A percentile compares a stretch with the other conserved stretches of the same genome.
Evolutionary conservation across 495 filamentous ascomycete genomes (phyloP).

Genomic region (Apodospora peruviana): DNA sequence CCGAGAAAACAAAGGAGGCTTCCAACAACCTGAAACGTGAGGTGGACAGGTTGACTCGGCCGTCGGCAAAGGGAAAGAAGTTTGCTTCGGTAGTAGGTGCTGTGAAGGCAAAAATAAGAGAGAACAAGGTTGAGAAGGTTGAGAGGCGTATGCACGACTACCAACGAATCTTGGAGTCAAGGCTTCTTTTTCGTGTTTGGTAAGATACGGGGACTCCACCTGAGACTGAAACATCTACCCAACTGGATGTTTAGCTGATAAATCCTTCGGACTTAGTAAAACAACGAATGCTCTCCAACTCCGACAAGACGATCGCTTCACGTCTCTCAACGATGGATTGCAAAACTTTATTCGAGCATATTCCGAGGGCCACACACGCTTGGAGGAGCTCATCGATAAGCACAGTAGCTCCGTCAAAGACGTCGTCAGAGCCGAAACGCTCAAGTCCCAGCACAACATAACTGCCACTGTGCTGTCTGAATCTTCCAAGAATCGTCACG

Average conservation of each 20-base stretch:
- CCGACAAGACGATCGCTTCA: constrained; percentile 1
- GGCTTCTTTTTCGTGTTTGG: constrained; percentile 8
- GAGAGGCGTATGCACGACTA: constrained; percentile 1
- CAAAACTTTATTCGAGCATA: not conserved
- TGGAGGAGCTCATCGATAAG: not conserved
- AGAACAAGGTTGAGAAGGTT: not conserved
- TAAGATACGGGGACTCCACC: not conserved
- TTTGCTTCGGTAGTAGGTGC: not conserved
- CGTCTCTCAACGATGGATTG: not conserved
- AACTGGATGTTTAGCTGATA: not conserved
- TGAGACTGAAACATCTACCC: not conserved
- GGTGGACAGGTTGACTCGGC: not conserved
- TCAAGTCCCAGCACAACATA: not conserved
- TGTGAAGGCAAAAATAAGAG: not conserved
- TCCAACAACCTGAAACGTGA: not conserved
- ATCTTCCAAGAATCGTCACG: not conserved
- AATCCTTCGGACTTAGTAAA: not conserved
- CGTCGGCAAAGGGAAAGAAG: constrained; percentile 4
- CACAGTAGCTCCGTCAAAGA: not conserved
- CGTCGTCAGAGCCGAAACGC: not conserved
- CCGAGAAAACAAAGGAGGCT: not conserved
- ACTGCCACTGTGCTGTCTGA: not conserved
- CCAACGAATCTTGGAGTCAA: constrained; percentile 3
- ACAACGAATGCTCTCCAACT: constrained; percentile 2
- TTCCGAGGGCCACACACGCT: not conserved